These are phyloP conservation scores for Globisporangium alternatum DNA, from an alignment of 352 stramenopile species.

Conservation along the genomic window DNA sequence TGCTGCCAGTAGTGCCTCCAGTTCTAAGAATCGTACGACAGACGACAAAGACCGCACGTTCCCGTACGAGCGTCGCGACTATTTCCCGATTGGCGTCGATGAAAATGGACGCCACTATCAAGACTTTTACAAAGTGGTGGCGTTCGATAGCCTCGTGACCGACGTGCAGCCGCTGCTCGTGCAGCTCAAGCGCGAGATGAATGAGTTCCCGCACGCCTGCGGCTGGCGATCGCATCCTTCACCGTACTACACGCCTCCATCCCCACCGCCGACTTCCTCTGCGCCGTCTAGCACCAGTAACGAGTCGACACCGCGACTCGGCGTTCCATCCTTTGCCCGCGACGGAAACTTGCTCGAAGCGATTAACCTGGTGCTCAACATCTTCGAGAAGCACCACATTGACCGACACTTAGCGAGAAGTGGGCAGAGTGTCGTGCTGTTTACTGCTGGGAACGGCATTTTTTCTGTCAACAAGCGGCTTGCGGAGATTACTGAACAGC, in stretches of 20 bases:
- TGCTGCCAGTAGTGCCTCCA: background rate
- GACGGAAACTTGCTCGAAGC: constrained; percentile 97
- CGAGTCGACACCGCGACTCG: constrained; percentile 24
- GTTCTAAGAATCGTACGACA: constrained; percentile 17
- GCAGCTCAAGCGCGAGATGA: constrained; percentile 76
- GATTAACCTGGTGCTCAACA: constrained; percentile 98
- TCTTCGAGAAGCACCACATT: constrained; percentile 98
- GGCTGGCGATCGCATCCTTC: constrained; percentile 51
- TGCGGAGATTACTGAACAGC: constrained; percentile 96
- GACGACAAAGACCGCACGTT: constrained; percentile 54
- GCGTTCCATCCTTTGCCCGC: constrained; percentile 58
- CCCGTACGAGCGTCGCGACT: constrained; percentile 56
- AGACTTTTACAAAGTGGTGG: constrained; percentile 85
- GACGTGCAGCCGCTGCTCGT: constrained; percentile 70
- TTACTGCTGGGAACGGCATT: constrained; percentile 94
- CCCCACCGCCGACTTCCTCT: constrained; percentile 9
- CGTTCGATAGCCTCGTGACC: constrained; percentile 66
- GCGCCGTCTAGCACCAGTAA: constrained; percentile 4
- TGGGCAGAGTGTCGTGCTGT: constrained; percentile 95
- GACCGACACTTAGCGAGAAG: constrained; percentile 95
- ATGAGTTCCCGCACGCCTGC: constrained; percentile 65
- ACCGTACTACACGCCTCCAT: constrained; percentile 29
- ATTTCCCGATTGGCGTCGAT: constrained; percentile 70
- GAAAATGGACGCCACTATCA: constrained; percentile 78
- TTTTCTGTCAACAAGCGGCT: constrained; percentile 96